These are phyloP conservation scores for Paramyrothecium sp. DNA, from an alignment of 2,329 filamentous ascomycete genomes.

Conservation along the genomic window DNA sequence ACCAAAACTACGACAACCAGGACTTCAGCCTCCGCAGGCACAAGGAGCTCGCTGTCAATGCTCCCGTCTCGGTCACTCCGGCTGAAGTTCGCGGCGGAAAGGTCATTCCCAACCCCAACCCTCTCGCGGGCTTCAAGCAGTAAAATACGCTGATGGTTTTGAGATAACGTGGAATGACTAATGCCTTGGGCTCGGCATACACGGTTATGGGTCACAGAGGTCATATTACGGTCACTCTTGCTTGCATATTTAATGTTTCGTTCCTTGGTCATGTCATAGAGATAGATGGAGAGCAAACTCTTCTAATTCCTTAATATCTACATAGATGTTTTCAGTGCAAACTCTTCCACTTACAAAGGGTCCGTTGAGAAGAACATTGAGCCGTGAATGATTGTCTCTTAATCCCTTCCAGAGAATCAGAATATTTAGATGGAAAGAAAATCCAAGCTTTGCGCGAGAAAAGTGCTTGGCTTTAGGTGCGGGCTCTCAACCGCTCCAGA, in stretches of 20 bases:
- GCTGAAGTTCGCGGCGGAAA: conserved; percentile 30
- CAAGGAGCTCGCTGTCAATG: conserved; percentile 31
- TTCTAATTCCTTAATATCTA: not conserved
- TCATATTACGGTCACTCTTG: too few species aligned
- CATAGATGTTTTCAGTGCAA: too few species aligned
- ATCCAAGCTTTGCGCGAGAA: too few species aligned
- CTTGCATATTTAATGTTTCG: not conserved
- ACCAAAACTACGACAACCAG: conserved; percentile 40
- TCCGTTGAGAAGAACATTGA: too few species aligned
- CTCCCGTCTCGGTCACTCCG: conserved; percentile 27
- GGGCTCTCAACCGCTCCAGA: not conserved
- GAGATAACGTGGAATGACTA: too few species aligned
- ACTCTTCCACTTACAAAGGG: too few species aligned
- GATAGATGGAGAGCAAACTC: not conserved
- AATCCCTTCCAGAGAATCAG: too few species aligned
- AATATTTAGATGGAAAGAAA: too few species aligned
- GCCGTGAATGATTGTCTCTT: too few species aligned
- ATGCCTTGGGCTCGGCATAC: too few species aligned
- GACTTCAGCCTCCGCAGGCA: conserved; percentile 35
- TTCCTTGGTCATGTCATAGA: not conserved
- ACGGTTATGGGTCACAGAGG: too few species aligned
- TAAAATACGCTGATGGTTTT: not conserved
- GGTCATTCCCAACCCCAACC: conserved; percentile 40
- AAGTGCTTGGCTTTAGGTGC: too few species aligned
- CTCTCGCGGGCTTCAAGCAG: conserved; percentile 30